phyloP scores from a whole-genome alignment of 2,329 filamentous ascomycete genomes.

The Curvularia sp. region DNA sequence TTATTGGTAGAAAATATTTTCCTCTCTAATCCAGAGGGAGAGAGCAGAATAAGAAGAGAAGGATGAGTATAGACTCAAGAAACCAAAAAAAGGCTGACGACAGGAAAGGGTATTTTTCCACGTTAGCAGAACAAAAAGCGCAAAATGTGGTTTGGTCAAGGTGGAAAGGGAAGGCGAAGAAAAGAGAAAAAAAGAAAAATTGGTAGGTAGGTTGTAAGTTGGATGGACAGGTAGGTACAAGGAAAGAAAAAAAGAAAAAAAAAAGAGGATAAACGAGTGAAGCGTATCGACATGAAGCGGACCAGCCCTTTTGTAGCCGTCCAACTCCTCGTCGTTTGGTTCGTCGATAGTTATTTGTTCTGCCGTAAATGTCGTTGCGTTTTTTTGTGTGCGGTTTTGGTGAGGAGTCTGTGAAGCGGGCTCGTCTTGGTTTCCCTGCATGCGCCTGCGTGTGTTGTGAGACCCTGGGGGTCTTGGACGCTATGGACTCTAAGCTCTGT shows the following conservation, averaged over 20 bases:
- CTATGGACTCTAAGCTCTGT: neutral
- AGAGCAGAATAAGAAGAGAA: too few relatives aligned
- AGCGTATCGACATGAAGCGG: neutral
- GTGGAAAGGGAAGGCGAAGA: too few relatives aligned
- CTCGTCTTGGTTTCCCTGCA: neutral
- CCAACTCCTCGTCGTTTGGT: neutral
- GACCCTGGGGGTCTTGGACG: neutral
- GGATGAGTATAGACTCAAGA: too few relatives aligned
- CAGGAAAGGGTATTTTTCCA: too few relatives aligned
- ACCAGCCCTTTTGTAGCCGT: neutral
- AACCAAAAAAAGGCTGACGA: too few relatives aligned
- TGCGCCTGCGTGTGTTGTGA: neutral
- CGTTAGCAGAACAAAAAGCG: too few relatives aligned
- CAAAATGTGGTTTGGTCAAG: too few relatives aligned
- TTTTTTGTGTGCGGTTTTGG: neutral
- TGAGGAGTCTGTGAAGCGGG: neutral
- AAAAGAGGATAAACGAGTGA: neutral
- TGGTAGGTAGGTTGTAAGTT: too few relatives aligned
- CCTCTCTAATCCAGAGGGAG: too few relatives aligned
- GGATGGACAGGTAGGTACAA: neutral
- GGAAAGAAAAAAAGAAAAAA: neutral
- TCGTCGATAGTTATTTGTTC: constrained; percentile 2
- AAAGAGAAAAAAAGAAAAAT: too few relatives aligned
- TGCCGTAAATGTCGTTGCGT: constrained; percentile 19
- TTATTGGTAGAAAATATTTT: too few relatives aligned